Base-by-base conservation (phyloP, 176 grass and related monocot species). In the Eragrostis curvula region DNA sequence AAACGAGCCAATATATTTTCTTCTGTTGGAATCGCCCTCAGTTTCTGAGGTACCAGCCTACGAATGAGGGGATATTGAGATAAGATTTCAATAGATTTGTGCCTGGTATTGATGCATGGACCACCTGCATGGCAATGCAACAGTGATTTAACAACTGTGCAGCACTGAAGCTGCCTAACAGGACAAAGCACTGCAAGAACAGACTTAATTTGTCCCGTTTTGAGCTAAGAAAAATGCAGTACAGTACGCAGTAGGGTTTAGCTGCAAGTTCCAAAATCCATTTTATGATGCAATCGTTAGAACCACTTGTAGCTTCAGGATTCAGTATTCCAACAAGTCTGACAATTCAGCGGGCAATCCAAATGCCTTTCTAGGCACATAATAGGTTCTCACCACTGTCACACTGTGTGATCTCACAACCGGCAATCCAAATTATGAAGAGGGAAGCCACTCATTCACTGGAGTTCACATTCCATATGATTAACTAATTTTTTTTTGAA, bases 131-230 rank as follows among this genome's bases (percentile, higher is more conserved):
- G 7, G 13, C 69, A 10, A 50, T 28, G 41, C 24, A 21, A 27
- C 2, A 10, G 58, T 47, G 74, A 28, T 25, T 25, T 56, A 66
- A 79, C 44, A 79, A 66, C 28, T 42, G 48, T 9, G 78, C 40
- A 8, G 52, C 36, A 25, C 73, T 27, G 79, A 73, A 66, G 80
- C 47, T 83, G 74, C 86, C 86, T 83, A 73, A 88, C 74, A 84
- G 49, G 81, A 88, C 80, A 88, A 62, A 16, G 16, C 53, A 32
- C 70, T 71, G 66, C 57, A 66, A 66, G 36, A 70, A 68, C 45
- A 71, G 79, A 52, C 36, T 12, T 47, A 32, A 24, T 79, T 27
- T 71, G 83, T 85, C 65, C 42, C 74, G 39, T 27, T 78, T 71
- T 41, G 51, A 59, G 61, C 60, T 76, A 46, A 59, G 23, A 21